A percentile compares a stretch with the other conserved stretches of the same genome.
Evolutionary conservation across 345 rosid genomes (phyloP).

Genomic region (Populus alba): DNA sequence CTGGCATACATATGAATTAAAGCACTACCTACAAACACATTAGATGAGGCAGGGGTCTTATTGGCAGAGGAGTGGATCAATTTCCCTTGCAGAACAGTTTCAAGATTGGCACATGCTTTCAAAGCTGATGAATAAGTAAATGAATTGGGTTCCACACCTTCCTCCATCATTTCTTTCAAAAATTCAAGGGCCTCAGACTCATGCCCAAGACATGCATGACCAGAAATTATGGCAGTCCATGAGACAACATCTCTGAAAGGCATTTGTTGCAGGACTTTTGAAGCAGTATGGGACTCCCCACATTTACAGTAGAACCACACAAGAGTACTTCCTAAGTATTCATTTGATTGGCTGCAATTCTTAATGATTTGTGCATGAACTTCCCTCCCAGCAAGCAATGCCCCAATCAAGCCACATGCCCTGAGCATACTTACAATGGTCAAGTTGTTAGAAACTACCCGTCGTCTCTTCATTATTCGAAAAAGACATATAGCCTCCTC

Average conservation of each 20-base stretch:
- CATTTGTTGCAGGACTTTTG: conserved; percentile 64
- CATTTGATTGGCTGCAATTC: conserved; percentile 47
- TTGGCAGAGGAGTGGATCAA: conserved; percentile 77
- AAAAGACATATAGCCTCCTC: conserved; percentile 74
- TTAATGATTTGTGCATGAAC: conserved; percentile 74
- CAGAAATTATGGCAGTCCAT: conserved; percentile 93
- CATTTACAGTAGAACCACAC: conserved; percentile 88
- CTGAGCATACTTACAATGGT: conserved; percentile 74
- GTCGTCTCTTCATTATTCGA: conserved; percentile 65
- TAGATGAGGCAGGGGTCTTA: conserved; percentile 55
- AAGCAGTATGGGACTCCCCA: conserved; percentile 56
- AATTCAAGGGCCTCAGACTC: conserved; percentile 69
- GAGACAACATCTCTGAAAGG: conserved; percentile 78
- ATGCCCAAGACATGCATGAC: conserved; percentile 66
- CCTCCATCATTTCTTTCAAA: conserved; percentile 81
- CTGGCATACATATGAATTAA: conserved; percentile 81
- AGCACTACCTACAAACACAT: conserved; percentile 81
- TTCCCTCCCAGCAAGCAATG: conserved; percentile 57
- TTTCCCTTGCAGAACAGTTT: conserved; percentile 54
- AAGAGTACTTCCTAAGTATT: conserved; percentile 63
- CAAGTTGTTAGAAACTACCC: conserved; percentile 55
- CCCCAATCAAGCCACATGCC: conserved; percentile 72
- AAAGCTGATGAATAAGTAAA: conserved; percentile 77
- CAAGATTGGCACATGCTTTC: conserved; percentile 82
- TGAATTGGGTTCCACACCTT: conserved; percentile 78